phyloP scores from a whole-genome alignment of 495 filamentous ascomycete species.

The Usnea hakonensis region DNA sequence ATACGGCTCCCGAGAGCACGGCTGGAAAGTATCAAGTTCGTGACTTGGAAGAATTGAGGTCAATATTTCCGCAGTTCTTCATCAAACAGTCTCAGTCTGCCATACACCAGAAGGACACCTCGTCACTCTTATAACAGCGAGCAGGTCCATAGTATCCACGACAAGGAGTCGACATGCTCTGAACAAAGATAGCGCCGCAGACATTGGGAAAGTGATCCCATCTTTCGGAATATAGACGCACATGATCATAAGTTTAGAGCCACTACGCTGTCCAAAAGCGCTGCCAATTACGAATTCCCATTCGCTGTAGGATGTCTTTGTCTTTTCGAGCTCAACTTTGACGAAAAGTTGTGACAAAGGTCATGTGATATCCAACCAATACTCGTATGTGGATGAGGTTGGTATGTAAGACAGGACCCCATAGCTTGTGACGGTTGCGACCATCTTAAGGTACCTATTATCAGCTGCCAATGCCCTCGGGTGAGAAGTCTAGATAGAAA shows the following conservation, averaged over 20 bases:
- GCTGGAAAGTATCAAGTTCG: constrained; percentile 63
- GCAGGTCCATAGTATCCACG: too few relatives aligned
- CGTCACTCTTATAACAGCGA: constrained; percentile 3
- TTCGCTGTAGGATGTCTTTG: too few relatives aligned
- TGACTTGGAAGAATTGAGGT: constrained; percentile 62
- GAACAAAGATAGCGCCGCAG: background rate
- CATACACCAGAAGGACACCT: background rate
- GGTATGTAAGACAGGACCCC: too few relatives aligned
- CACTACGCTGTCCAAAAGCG: background rate
- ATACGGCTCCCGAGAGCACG: constrained; percentile 48
- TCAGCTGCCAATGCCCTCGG: too few relatives aligned
- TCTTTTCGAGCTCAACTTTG: too few relatives aligned
- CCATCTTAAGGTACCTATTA: too few relatives aligned
- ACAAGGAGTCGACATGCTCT: background rate
- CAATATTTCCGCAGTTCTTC: constrained; percentile 72
- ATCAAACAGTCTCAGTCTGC: background rate
- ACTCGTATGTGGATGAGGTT: too few relatives aligned
- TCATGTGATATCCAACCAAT: too few relatives aligned
- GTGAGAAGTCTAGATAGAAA: too few relatives aligned
- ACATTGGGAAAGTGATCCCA: background rate
- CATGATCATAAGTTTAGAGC: background rate
- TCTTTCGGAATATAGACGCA: background rate
- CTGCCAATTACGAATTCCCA: background rate
- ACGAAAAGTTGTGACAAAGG: too few relatives aligned
- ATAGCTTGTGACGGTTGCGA: too few relatives aligned